These are phyloP conservation scores for Monosporascus sp. DNA, from an alignment of 2,329 filamentous ascomycete genomes.

Conservation along the genomic window DNA sequence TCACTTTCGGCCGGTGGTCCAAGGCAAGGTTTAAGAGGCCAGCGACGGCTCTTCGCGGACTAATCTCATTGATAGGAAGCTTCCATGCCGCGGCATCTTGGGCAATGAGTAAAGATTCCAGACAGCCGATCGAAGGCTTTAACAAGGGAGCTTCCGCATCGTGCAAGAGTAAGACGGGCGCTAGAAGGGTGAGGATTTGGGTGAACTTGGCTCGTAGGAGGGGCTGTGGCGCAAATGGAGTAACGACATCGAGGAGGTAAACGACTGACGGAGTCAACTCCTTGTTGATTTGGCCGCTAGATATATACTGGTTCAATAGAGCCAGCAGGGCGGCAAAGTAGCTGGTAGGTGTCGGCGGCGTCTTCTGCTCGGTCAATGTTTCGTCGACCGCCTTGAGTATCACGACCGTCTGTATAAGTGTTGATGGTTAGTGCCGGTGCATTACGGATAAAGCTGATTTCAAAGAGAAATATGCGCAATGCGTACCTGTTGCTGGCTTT, in stretches of 20 bases:
- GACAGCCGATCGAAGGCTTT: slow-evolving; percentile 81
- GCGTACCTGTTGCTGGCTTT: slow-evolving; percentile 86
- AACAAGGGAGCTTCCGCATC: slow-evolving; percentile 85
- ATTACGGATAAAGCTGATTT: neutral
- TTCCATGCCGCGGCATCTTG: slow-evolving; percentile 89
- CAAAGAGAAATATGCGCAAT: neutral
- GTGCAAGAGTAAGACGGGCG: slow-evolving; percentile 71
- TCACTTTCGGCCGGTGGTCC: slow-evolving; percentile 86
- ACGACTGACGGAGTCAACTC: slow-evolving; percentile 82
- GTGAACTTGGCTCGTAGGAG: slow-evolving; percentile 93
- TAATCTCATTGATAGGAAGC: slow-evolving; percentile 73
- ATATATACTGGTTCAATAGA: slow-evolving; percentile 73
- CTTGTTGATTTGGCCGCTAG: slow-evolving; percentile 65
- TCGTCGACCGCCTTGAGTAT: slow-evolving; percentile 90
- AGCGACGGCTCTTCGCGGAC: slow-evolving; percentile 80
- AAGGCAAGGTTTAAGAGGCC: slow-evolving; percentile 80
- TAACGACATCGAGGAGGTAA: slow-evolving; percentile 91
- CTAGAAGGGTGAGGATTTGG: slow-evolving; percentile 82
- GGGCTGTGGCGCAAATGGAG: slow-evolving; percentile 75
- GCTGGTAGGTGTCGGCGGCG: slow-evolving; percentile 75
- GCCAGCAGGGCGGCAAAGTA: slow-evolving; percentile 96
- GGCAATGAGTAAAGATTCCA: slow-evolving; percentile 85
- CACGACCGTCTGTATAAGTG: slow-evolving; percentile 61
- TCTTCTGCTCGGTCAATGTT: slow-evolving; percentile 82
- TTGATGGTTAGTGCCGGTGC: slow-evolving; percentile 9